Percentiles rank a stretch among this genome's conserved stretches.
These are phyloP conservation scores for Nannochloropsis gaditana DNA, from an alignment of 108 stramenopile species.

Conservation along the genomic window DNA sequence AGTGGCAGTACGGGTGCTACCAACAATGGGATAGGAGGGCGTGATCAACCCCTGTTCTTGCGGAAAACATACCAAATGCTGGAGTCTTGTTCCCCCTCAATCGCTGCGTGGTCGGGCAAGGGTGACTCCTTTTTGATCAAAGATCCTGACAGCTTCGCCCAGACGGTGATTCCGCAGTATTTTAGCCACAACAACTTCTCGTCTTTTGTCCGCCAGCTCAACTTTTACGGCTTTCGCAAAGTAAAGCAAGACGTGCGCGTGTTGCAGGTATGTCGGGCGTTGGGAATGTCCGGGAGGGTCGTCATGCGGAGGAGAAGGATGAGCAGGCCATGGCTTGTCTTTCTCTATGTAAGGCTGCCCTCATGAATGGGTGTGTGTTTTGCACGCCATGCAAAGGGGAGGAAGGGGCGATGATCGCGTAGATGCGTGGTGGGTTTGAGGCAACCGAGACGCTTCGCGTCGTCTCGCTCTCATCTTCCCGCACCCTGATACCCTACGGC, in stretches of 20 bases:
- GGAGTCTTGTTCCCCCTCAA: slow-evolving; percentile 42
- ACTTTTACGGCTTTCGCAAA: slow-evolving; percentile 58
- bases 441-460: too few relatives aligned
- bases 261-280: background rate
- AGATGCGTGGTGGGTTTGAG: too few relatives aligned
- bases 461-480: too few relatives aligned
- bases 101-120: slow-evolving; percentile 48
- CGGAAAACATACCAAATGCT: slow-evolving; percentile 55
- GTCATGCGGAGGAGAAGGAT: too few relatives aligned
- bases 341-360: too few relatives aligned
- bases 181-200: slow-evolving; percentile 57
- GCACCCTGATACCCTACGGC: too few relatives aligned
- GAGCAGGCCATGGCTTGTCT: too few relatives aligned
- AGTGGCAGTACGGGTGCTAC: background rate
- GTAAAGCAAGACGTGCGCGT: slow-evolving; percentile 36
- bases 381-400: too few relatives aligned
- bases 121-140: slow-evolving; percentile 57
- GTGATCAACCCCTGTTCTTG: slow-evolving; percentile 40
- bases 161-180: slow-evolving; percentile 51
- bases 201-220: slow-evolving; percentile 56
- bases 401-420: too few relatives aligned
- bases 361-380: too few relatives aligned
- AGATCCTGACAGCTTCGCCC: slow-evolving; percentile 50
- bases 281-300: too few relatives aligned
- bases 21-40: background rate